Base-by-base conservation (phyloP, 2,329 filamentous ascomycete species). In the Pseudopyricularia javanii region DNA sequence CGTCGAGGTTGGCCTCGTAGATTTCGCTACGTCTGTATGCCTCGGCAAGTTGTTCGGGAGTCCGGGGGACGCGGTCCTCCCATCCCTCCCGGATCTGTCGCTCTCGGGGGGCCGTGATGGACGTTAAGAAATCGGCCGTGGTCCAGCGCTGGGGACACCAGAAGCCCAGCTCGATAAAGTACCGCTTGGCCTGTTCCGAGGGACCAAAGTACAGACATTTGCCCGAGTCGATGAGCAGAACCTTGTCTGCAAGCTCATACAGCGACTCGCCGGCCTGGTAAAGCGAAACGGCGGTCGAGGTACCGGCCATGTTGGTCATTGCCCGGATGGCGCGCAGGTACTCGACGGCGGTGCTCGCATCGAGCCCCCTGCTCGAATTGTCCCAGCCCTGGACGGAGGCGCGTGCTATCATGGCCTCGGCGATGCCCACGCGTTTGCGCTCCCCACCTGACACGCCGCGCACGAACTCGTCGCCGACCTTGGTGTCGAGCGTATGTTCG, bases 121-220 rank as follows among this genome's bases (percentile, higher is more conserved):
- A 83, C 1, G 86, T 90, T 47, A 91, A 66, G 68, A 90, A 91
- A 63, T 91, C 87, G 2, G 86, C 80, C 0, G 86, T 90, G 0
- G 86, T 91, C 61, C 84, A 71, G 11, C 72, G 64, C 0, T 71
- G 67, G 1, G 71, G 72, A 12, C 70, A 86, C 24, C 78, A 69
- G 60, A 86, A 91, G 0, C 86, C 84, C 15, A 87, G 71, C 50
- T 80, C 72, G 54, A 80, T 71, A 61, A 88, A 87, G 64, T 86
- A 88, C 54, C 78, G 70, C 53, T 74, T 76, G 3, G 85, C 84
- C 47, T 78, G 71, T n/a, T 70, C 68, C 3, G 76, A 74, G 2
- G 76, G 79, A 0, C 84, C 84, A 61, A 81, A 80, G 67, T 79
- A 88, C 52, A 86, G 77, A 67, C 83, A 80, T 4, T 78, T 75